Evolutionary conservation across 805 yeast genomes (phyloP).

Genomic region (Candida coleopterorum): DNA sequence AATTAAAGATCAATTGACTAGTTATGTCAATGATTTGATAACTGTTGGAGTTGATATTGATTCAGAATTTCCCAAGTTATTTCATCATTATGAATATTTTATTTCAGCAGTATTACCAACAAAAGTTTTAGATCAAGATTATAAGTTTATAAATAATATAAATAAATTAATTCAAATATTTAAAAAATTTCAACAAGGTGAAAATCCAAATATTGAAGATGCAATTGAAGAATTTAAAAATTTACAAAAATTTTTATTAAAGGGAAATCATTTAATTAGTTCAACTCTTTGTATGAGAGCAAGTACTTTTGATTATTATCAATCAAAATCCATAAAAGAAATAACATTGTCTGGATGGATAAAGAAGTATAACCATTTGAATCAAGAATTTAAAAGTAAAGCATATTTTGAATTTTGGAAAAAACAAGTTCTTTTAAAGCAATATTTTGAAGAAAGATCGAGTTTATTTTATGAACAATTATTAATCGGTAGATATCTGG

Average conservation of each 20-base stretch:
- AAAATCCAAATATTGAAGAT: slow-evolving; percentile 14
- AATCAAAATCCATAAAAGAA: slow-evolving; percentile 2
- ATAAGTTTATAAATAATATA: slow-evolving; percentile 18
- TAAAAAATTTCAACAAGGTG: slow-evolving; percentile 26
- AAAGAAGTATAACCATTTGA: slow-evolving; percentile 3
- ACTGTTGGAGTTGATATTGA: slow-evolving; percentile 24
- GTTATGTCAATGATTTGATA: slow-evolving; percentile 21
- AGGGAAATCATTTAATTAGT: slow-evolving; percentile 6
- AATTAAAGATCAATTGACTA: slow-evolving; percentile 9
- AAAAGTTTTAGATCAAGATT: slow-evolving; percentile 15
- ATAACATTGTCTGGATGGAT: slow-evolving; percentile 20
- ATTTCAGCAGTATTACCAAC: slow-evolving; percentile 19
- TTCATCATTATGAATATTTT: slow-evolving; percentile 19
- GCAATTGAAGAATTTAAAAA: slow-evolving; percentile 19
- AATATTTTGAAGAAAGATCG: background rate
- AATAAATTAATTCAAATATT: slow-evolving; percentile 18
- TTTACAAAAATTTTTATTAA: slow-evolving; percentile 19
- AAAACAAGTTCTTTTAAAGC: background rate
- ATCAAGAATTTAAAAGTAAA: background rate
- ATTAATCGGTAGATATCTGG: background rate
- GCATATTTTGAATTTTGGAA: slow-evolving; percentile 2
- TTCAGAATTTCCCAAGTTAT: slow-evolving; percentile 16
- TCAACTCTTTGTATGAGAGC: slow-evolving; percentile 29
- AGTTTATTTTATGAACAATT: background rate
- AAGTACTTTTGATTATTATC: slow-evolving; percentile 16